These are phyloP conservation scores for Rutstroemia sydowiana DNA, from an alignment of 2,329 filamentous ascomycete genomes.

Conservation along the genomic window DNA sequence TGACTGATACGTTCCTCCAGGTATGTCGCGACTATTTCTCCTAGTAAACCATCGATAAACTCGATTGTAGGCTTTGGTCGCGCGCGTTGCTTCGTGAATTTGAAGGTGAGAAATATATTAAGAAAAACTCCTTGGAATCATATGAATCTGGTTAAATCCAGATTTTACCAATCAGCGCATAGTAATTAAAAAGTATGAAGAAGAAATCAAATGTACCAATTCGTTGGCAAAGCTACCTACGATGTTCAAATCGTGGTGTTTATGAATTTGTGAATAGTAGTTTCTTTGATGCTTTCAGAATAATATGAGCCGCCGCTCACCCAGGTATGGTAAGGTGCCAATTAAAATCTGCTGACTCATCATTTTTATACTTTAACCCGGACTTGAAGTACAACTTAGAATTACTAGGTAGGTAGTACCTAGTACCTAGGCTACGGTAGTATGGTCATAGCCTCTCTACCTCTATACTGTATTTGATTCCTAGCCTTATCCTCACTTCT, in stretches of 20 bases:
- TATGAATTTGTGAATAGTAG: conserved; percentile 6
- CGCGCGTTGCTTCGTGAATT: conserved; percentile 4
- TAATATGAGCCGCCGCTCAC: not conserved
- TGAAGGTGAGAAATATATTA: not conserved
- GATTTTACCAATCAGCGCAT: too few species aligned
- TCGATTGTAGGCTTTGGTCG: not conserved
- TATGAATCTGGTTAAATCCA: too few species aligned
- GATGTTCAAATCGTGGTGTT: conserved; percentile 9
- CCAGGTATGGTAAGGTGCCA: not conserved
- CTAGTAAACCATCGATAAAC: conserved; percentile 6
- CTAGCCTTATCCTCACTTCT: too few species aligned
- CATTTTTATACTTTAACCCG: too few species aligned
- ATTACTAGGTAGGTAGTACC: too few species aligned
- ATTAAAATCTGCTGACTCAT: not conserved
- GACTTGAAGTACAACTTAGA: too few species aligned
- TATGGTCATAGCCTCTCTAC: too few species aligned
- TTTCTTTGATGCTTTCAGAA: conserved; percentile 7
- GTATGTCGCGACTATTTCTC: conserved; percentile 1
- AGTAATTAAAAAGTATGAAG: too few species aligned
- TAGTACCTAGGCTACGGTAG: too few species aligned
- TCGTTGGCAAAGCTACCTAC: conserved; percentile 1
- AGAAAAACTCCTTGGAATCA: not conserved
- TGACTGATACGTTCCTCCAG: conserved; percentile 30
- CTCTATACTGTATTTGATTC: too few species aligned
- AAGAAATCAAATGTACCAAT: not conserved